Base-by-base conservation (phyloP, 108 stramenopile genomes). In the Aurantiochytrium sp. region DNA sequence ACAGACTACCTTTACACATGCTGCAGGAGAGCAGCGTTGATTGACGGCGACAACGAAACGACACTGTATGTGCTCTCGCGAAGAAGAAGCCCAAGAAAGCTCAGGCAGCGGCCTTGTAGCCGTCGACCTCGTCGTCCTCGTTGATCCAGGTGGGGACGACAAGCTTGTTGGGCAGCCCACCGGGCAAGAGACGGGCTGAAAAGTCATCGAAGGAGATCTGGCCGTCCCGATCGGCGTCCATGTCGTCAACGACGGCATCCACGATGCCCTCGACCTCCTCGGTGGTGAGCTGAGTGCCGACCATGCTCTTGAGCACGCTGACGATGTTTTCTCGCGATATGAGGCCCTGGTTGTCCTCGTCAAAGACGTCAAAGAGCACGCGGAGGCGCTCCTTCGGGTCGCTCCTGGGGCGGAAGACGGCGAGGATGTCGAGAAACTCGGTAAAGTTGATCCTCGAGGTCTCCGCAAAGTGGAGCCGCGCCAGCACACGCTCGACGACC, bases 401-500 rank as follows among this genome's bases (percentile, higher is more conserved):
- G 24, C 45, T 81, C 32, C 24, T 30, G 10, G 59, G 59, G 59
- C 59, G 59, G 45, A 81, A 81, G 19, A 81, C 73, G 17, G 73
- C 39, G 27, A 81, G 73, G 24, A 81, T 41, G 21, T 48, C 24
- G 42, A 81, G 45, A 30, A 81, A 81, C 10, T 81, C 73, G 12
- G 42, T 48, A 81, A 81, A 81, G 73, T 81, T 81, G 73, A 81
- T 81, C 73, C 73, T 41, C 73, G 73, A 81, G 3, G 73, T 81
- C 45, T 81, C 73, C 0, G 39, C 6, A 48, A 81, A 81, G 3
- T 48, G n/a, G 8, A 81, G 45, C 6, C 45, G 73, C 45, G 73
- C 73, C 42, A 81, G 42, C 73, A 81, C 73, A 12, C 73, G 36
- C 42, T 81, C 73, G 27, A 81, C 73, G 19, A 81, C 6, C 39